Base-by-base conservation (phyloP, 148 eudicot genomes). In the Cornus kousa region DNA sequence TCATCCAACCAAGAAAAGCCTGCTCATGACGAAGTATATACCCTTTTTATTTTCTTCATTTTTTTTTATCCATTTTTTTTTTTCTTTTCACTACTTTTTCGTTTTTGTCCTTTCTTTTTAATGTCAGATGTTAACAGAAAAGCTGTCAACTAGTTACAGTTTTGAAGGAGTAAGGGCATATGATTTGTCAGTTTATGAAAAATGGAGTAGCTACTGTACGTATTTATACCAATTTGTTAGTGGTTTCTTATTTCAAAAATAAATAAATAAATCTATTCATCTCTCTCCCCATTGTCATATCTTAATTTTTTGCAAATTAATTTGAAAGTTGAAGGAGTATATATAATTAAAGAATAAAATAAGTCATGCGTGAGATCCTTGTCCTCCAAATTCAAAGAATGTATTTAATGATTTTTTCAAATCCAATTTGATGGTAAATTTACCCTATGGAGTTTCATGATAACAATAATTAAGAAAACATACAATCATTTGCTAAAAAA, bases 51-150 rank as follows among this genome's bases (percentile, higher is more conserved):
- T n/a, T n/a, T n/a, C n/a, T n/a, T n/a, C n/a, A n/a, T n/a, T n/a
- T n/a, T n/a, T n/a, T n/a, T n/a, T n/a, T n/a, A n/a, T n/a, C n/a
- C n/a, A n/a, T n/a, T n/a, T n/a, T n/a, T n/a, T n/a, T n/a, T 71
- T 65, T 64, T 66, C 11, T 50, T 46, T 10, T 32, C 48, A 43
- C 2, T 53, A 22, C 65, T 57, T 75, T 76, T 23, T 67, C 24
- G 33, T 31, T 7, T 48, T 13, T 48, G 23, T 39, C 67, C 57
- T 28, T 68, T 22, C 37, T 37, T 72, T 72, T 19, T 33, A 64
- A 46, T 77, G 83, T 81, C 80, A 81, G 83, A 24, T 28, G 59
- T 55, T 77, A 77, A 81, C 73, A 65, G 84, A 76, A 81, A 81
- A 70, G 84, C 80, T 81, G 80, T 73, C 65, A 50, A 50, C 65